A percentile compares a stretch with the other conserved stretches of the same genome.
phyloP scores from a whole-genome alignment of 2,329 filamentous ascomycete species.

The Fusarium sulawesiense region DNA sequence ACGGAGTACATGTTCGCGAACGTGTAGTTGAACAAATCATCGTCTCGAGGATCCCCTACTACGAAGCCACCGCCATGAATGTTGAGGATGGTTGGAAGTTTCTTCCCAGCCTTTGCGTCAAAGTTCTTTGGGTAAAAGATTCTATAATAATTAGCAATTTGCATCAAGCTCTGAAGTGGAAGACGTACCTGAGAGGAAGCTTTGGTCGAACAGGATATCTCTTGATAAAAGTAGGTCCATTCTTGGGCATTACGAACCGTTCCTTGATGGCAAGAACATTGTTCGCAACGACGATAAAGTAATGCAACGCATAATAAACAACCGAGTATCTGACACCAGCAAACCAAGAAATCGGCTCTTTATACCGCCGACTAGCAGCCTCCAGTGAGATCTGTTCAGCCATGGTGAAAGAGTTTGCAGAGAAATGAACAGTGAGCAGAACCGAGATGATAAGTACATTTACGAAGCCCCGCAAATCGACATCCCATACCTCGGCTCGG shows the following conservation, averaged over 20 bases:
- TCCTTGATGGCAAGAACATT: neutral
- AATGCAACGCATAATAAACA: neutral
- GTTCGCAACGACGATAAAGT: neutral
- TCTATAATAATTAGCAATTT: neutral
- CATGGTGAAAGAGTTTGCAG: neutral
- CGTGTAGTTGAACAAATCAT: conserved; percentile 10
- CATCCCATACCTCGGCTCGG: neutral
- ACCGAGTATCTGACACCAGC: neutral
- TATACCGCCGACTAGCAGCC: neutral
- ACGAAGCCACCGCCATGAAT: conserved; percentile 30
- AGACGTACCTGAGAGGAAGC: conserved; percentile 2
- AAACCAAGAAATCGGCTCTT: neutral
- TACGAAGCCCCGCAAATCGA: conserved; percentile 2
- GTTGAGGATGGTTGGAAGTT: conserved; percentile 2
- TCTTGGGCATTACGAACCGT: neutral
- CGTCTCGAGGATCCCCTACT: conserved; percentile 14
- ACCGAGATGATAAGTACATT: conserved; percentile 1
- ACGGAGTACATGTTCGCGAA: conserved; percentile 27
- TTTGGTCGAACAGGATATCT: conserved; percentile 15
- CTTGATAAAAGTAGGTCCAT: conserved; percentile 9
- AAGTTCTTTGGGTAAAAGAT: conserved; percentile 12
- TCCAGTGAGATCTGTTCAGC: neutral
- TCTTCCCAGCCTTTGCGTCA: neutral
- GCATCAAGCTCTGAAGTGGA: fast-evolving
- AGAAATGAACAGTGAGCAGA: neutral